Base-by-base conservation (phyloP, 208 protist genomes). In the Wallacemonas sp. region DNA sequence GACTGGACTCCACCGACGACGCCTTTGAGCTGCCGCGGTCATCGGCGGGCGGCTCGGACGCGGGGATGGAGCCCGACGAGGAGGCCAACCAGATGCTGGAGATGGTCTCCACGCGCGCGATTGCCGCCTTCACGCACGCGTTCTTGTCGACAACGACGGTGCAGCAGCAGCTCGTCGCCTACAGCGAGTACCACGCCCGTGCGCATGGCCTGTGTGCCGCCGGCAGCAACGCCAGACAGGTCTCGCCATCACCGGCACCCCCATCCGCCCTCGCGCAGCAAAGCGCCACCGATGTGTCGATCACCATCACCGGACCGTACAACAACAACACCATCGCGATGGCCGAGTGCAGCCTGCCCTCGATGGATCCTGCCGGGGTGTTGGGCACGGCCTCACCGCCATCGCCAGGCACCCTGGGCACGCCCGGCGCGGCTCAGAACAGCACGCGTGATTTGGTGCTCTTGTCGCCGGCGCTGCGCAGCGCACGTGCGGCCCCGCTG, bases 101-200 rank as follows among this genome's bases (percentile, higher is more conserved):
- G n/a, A n/a, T n/a, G n/a, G 52, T 58, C 52, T 26, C 52, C 32
- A 21, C 65, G 9, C 63, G 64, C 52, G 69, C 64, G 33, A 67
- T 76, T 17, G 70, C 65, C 30, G 69, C 74, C 70, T 85, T 80
- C 65, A 78, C 64, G 46, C 65, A 78, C 34, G 70, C 66, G 5
- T 85, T 81, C 34, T 54, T 85, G 3, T 75, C 70, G 39, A 77
- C 80, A 44, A 80, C 74, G 5, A 56, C 69, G 17, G 54, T 78
- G 46, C 73, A 85, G 47, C 73, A 76, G 39, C 74, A 77, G 61
- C 63, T 80, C 44, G 46, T 36, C 48, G 58, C 72, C 26, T 77
- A 80, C 69, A 72, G 65, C 46, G 67, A 68, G 30, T 66, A 33
- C 30, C 49, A 69, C 64, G 64, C 46, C 3, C 64, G 34, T 4